Evolutionary conservation across 768 basidiomycete species (phyloP), one percentile per base, ranked within the genome.

Genomic region (Pleurotus cornucopiae): DNA sequence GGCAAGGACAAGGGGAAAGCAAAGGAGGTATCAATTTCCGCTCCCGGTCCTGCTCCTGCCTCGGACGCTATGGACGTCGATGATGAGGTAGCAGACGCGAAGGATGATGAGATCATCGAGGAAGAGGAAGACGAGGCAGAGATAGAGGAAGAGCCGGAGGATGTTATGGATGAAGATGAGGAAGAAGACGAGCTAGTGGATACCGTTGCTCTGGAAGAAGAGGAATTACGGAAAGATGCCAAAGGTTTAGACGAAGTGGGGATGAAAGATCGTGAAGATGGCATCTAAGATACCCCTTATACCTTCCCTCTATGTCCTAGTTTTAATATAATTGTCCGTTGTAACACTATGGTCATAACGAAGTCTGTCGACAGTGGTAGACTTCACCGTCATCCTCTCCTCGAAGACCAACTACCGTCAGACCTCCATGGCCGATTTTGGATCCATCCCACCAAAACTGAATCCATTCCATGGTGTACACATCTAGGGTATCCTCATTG

Each of bases 201-300:
- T 58, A 57, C 68, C 39, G 71, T 77, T 61, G 70, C 70, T 4
- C 57, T 79, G 6, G 80, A 83, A 56, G 63, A 73, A n/a, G 72
- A 77, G 43, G 79, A 78, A 56, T 43, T 76, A 37, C 63, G 54
- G 56, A 66, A 49, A 54, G 80, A 82, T 63, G 66, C 67, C 0
- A 59, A 61, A 37, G 75, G 70, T 9, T 60, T 76, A 25, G 78
- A 78, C 2, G 71, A 69, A 21, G 37, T 20, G 14, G 20, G 41
- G 41, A 44, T 16, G 41, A 21, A 21, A 6, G 41, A 11, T n/a
- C n/a, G 20, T 16, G 41, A 44, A n/a, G 41, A 44, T 44, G 20
- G 20, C 14, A 11, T 16, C 14, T 44, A 1, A 44, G 41, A 44
- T 34, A 34, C 30, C 30, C 30, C 30, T 30, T 34, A 9, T 34